Conservation (phyloP, 202 grass and related monocot genomes). For the Bolboschoenoplectus hybrid region DNA sequence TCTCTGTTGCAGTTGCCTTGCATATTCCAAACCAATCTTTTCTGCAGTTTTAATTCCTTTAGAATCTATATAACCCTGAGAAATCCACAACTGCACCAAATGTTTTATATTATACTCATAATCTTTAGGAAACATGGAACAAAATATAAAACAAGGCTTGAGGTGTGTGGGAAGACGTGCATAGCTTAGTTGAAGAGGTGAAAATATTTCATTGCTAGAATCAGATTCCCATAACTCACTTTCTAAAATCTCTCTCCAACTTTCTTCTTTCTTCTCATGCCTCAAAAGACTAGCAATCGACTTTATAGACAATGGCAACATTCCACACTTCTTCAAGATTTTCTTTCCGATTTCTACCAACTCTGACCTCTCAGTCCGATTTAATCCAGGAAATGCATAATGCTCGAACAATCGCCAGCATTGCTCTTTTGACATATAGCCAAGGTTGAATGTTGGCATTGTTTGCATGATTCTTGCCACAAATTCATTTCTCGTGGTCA, state of each 20-base stretch:
- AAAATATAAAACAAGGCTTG: too few species aligned
- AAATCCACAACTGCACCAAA: slow-evolving; percentile 31
- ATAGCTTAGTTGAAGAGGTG: too few species aligned
- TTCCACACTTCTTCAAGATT: slow-evolving; percentile 45
- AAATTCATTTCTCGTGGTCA: slow-evolving; percentile 41
- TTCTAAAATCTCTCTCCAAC: too few species aligned
- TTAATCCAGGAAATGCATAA: slow-evolving; percentile 37
- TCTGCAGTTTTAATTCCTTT: too few species aligned
- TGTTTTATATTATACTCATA: not conserved
- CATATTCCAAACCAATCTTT: too few species aligned
- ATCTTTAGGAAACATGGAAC: too few species aligned
- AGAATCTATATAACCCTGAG: too few species aligned
- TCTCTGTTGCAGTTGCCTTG: too few species aligned
- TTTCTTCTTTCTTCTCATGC: slow-evolving; percentile 13
- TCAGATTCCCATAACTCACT: too few species aligned
- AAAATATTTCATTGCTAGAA: too few species aligned
- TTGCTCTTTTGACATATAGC: slow-evolving; percentile 27
- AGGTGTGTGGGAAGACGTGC: too few species aligned
- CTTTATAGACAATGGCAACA: slow-evolving; percentile 48
- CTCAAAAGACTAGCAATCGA: slow-evolving; percentile 46
- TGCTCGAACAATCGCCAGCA: slow-evolving; percentile 42
- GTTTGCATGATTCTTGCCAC: not conserved
- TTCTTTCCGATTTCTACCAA: slow-evolving; percentile 42
- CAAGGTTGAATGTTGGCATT: not conserved
- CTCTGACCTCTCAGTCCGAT: not conserved